Base-by-base conservation (phyloP, 73 alveolate genomes). In the Durusdinium trenchii region DNA sequence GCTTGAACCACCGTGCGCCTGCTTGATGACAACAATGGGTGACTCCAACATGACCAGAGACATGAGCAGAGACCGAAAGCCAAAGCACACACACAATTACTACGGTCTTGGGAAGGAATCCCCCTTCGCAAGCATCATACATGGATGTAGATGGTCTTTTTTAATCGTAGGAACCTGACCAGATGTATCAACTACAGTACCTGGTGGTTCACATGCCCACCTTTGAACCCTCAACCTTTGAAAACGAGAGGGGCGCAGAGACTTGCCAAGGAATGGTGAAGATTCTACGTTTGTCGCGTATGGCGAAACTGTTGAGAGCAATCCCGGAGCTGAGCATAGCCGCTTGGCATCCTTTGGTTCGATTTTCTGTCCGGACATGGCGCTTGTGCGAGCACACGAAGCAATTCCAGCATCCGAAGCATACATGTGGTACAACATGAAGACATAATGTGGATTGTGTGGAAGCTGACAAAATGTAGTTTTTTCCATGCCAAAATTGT, bases 291-390 rank as follows among this genome's bases (percentile, higher is more conserved):
- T 82, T 92, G 54, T 57, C 98, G 43, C 87, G 98, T 3, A 92
- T 92, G 98, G 98, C 98, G 28, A 92, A 73, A 60, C 90, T 92
- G 30, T 60, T 92, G 46, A 78, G 98, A 9, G 78, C 96, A 38
- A 89, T 89, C 86, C 96, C 96, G 10, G 96, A 89, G 86, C 51
- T 89, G 71, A 73, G 96, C 84, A 89, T 89, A 28, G 96, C 71
- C 42, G 50, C 78, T 36, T 36, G 60, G 60, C 36, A 48, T 7
- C 20, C 16, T 16, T 47, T 40, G 18, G 16, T 62, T 20, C 7
- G 76, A 26, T 10, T 62, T 62, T 20, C n/a, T n/a, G n/a, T n/a
- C n/a, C n/a, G n/a, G n/a, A n/a, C n/a, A n/a, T n/a, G n/a, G n/a
- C n/a, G n/a, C n/a, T n/a, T n/a, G n/a, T n/a, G n/a, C n/a, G n/a